Conservation (phyloP, 73 alveolate species). For the Blepharisma japonicum region DNA sequence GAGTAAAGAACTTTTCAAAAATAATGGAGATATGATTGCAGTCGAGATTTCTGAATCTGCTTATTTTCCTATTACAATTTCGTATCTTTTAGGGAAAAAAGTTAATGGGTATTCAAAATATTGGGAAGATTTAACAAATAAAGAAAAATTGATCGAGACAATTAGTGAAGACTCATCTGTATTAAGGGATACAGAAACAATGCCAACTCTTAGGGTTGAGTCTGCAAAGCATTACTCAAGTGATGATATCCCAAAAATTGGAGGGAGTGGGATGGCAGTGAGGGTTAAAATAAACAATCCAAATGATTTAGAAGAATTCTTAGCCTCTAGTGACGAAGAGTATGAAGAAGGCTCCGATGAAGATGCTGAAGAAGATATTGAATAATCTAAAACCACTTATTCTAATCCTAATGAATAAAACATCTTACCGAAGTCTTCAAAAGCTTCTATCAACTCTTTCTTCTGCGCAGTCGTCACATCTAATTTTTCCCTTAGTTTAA, state of each 20-base stretch:
- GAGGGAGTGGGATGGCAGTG: neutral
- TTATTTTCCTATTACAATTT: constrained; percentile 7
- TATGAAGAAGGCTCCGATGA: constrained; percentile 9
- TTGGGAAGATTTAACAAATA: constrained; percentile 3
- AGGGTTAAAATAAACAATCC: constrained; percentile 7
- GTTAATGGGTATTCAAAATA: constrained; percentile 17
- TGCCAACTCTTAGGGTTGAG: constrained; percentile 7
- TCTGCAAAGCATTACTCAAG: neutral
- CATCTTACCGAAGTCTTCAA: constrained; percentile 5
- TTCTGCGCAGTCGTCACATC: neutral
- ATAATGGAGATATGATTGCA: neutral
- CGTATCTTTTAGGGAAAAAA: neutral
- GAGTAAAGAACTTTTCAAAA: neutral
- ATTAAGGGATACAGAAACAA: neutral
- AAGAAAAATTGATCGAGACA: neutral
- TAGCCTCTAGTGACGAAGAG: neutral
- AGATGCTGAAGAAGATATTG: constrained; percentile 12
- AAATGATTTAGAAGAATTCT: neutral
- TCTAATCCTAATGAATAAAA: constrained; percentile 5
- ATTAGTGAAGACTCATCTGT: neutral
- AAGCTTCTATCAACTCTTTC: constrained; percentile 4
- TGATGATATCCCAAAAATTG: neutral
- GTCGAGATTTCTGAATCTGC: neutral
- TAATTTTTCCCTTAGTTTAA: neutral
- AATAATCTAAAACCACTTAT: neutral